A percentile compares a stretch with the other conserved stretches of the same genome.
These are phyloP conservation scores for Aspergillus udagawae DNA, from an alignment of 2,329 filamentous ascomycete genomes.

Conservation along the genomic window DNA sequence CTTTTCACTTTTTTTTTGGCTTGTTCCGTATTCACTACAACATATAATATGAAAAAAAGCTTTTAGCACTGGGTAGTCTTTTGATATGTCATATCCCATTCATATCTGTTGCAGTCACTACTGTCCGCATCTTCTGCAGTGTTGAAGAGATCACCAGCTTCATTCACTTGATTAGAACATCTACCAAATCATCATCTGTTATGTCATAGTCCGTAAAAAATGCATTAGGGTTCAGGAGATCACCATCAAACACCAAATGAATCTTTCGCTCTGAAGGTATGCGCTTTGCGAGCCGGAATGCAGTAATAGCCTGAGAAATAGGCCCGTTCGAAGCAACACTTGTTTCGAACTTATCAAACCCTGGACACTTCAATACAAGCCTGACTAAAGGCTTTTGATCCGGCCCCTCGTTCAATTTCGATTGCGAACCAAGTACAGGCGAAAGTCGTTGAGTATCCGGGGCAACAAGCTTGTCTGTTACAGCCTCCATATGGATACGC, in stretches of 20 bases:
- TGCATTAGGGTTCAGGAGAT: constrained; percentile 58
- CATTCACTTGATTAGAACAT: constrained; percentile 63
- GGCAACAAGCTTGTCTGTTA: constrained; percentile 56
- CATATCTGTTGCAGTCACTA: background rate
- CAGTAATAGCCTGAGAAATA: constrained; percentile 59
- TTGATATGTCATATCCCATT: too few relatives aligned
- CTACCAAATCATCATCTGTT: constrained; percentile 69
- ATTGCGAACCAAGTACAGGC: background rate
- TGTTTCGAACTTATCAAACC: constrained; percentile 49
- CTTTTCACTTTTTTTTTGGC: too few relatives aligned
- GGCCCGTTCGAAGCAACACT: constrained; percentile 47
- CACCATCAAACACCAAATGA: constrained; percentile 70
- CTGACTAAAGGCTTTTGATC: constrained; percentile 35
- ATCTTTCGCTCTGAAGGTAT: constrained; percentile 53
- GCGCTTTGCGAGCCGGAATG: constrained; percentile 55
- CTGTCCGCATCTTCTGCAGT: background rate
- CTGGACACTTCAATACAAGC: constrained; percentile 51
- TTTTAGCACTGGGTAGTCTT: background rate
- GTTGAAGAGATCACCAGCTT: background rate
- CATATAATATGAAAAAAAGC: background rate
- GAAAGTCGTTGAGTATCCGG: constrained; percentile 1
- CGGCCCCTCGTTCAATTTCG: constrained; percentile 9
- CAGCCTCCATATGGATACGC: constrained; percentile 71
- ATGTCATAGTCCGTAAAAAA: constrained; percentile 66
- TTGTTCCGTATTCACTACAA: background rate